Percentiles rank a stretch among this genome's conserved stretches.
phyloP scores from a whole-genome alignment of 306 rosid species.

The Adenanthera pavonina region DNA sequence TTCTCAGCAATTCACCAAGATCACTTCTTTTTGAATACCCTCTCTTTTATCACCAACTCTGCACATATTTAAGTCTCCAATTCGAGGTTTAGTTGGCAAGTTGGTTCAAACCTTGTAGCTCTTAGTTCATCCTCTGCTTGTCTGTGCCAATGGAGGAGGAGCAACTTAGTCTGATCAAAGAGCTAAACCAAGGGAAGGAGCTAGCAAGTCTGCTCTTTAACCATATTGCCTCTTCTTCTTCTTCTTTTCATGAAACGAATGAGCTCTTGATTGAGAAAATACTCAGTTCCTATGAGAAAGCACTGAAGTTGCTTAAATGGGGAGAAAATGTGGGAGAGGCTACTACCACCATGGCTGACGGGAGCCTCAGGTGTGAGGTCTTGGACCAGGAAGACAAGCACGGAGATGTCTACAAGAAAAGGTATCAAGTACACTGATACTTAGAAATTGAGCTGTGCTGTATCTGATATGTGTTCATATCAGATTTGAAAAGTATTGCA shows the following conservation, averaged over 20 bases:
- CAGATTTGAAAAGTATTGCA: not conserved
- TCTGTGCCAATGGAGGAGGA: slow-evolving; percentile 51
- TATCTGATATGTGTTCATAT: not conserved
- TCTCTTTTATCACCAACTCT: not conserved
- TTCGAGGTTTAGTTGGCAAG: not conserved
- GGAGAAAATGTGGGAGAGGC: slow-evolving; percentile 39
- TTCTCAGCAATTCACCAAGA: not conserved
- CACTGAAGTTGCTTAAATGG: slow-evolving; percentile 47
- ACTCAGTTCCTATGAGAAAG: slow-evolving; percentile 62
- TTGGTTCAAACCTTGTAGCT: no score
- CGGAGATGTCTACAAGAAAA: slow-evolving; percentile 65
- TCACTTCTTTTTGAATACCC: slow-evolving; percentile 4
- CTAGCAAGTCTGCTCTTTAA: slow-evolving; percentile 57
- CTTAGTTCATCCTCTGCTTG: not conserved
- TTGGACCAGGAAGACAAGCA: slow-evolving; percentile 50
- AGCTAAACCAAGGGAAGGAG: slow-evolving; percentile 69
- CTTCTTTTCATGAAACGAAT: slow-evolving; percentile 50
- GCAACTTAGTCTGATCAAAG: slow-evolving; percentile 50
- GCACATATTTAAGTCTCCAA: not conserved
- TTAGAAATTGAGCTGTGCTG: not conserved
- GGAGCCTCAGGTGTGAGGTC: slow-evolving; percentile 55
- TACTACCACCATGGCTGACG: slow-evolving; percentile 44
- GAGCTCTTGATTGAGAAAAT: slow-evolving; percentile 57
- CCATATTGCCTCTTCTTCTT: slow-evolving; percentile 52
- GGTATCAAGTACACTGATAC: slow-evolving; percentile 38